Evolutionary conservation across 306 rosid species (phyloP).

Genomic region (Heteromeles arbutifolia): DNA sequence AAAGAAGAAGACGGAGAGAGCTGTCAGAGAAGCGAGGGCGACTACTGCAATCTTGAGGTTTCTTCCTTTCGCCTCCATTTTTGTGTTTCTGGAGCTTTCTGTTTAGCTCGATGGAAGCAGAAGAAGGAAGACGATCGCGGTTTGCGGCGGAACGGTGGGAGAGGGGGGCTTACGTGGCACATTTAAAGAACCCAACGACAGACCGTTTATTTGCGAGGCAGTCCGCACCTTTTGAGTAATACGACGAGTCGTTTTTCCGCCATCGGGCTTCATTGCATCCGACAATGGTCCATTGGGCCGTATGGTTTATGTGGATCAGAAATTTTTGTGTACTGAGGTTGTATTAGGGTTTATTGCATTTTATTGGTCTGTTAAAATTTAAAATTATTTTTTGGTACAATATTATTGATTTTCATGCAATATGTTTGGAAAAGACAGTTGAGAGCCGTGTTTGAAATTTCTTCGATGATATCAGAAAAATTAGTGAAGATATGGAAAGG

Average conservation of each 20-base stretch:
- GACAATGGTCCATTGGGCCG: neutral
- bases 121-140: neutral
- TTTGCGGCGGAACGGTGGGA: neutral
- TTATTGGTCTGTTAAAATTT: no score
- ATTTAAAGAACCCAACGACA: neutral
- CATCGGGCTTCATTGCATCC: neutral
- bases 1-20: constrained; percentile 47
- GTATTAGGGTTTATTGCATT: neutral
- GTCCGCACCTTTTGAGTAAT: neutral
- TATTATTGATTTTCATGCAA: no score
- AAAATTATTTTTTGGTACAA: no score
- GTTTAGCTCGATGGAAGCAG: neutral
- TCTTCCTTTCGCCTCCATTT: constrained; percentile 29
- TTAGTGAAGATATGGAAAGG: no score
- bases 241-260: neutral
- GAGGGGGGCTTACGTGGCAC: neutral
- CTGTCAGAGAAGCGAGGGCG: constrained; percentile 44
- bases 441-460: no score
- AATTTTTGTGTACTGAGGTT: no score
- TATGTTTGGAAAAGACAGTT: no score
- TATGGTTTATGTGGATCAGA: neutral
- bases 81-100: neutral
- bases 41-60: constrained; percentile 38
- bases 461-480: no score
- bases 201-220: neutral